Evolutionary conservation across 805 yeast genomes (phyloP).

Genomic region (Candida xyloterini): DNA sequence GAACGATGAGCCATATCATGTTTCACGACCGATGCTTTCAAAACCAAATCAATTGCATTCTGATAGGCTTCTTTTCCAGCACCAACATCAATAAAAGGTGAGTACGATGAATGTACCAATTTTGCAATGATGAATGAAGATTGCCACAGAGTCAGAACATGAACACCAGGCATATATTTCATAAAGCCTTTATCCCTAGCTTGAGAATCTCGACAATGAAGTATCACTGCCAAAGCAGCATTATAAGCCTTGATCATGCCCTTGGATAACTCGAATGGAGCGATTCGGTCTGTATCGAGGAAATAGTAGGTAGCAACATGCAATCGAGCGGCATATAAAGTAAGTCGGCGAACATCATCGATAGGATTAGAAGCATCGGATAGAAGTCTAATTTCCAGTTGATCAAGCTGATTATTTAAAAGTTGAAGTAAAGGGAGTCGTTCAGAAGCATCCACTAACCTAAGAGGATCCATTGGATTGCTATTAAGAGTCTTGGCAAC

Average conservation of each 20-base stretch:
- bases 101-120: conserved; percentile 71
- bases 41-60: conserved; percentile 63
- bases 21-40: conserved; percentile 79
- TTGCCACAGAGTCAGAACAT: conserved; percentile 85
- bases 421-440: conserved; percentile 72
- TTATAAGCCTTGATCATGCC: conserved; percentile 78
- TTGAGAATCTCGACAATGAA: conserved; percentile 63
- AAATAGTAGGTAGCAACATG: conserved; percentile 81
- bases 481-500: conserved; percentile 73
- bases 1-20: conserved; percentile 93
- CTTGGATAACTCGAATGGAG: conserved; percentile 57
- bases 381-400: conserved; percentile 57
- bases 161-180: conserved; percentile 78
- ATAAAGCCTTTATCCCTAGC: conserved; percentile 59
- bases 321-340: conserved; percentile 70
- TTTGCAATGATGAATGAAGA: conserved; percentile 82
- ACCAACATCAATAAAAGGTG: conserved; percentile 61
- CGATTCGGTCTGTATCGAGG: conserved; percentile 55
- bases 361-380: conserved; percentile 39
- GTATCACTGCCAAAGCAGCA: conserved; percentile 68
- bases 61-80: conserved; percentile 70
- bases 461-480: conserved; percentile 63
- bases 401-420: conserved; percentile 69
- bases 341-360: conserved; percentile 70
- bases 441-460: conserved; percentile 65